These are phyloP conservation scores for Citrullus amarus DNA, from an alignment of 306 rosid genomes.

Conservation along the genomic window DNA sequence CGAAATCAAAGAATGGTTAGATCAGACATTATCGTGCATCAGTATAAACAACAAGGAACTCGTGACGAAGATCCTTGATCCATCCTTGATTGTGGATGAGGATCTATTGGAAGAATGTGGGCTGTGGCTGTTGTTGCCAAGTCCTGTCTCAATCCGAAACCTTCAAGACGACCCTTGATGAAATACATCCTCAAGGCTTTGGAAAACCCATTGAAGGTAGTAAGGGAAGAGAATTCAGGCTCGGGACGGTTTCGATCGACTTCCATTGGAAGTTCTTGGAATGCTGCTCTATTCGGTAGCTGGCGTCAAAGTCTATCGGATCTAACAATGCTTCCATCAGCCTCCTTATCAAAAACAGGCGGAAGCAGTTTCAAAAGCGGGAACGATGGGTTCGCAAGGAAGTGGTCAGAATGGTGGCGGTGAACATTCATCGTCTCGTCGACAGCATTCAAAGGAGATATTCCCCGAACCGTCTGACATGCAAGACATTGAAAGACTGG, in stretches of 20 bases:
- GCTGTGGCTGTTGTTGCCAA: slow-evolving; percentile 89
- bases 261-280: slow-evolving; percentile 89
- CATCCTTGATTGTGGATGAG: slow-evolving; percentile 69
- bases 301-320: slow-evolving; percentile 88
- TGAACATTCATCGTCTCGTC: slow-evolving; percentile 52
- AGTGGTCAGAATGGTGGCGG: slow-evolving; percentile 42
- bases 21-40: slow-evolving; percentile 48
- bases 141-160: slow-evolving; percentile 84
- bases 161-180: slow-evolving; percentile 81
- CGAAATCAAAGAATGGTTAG: slow-evolving; percentile 48
- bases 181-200: slow-evolving; percentile 76
- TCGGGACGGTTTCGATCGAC: slow-evolving; percentile 67
- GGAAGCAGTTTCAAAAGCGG: slow-evolving; percentile 56
- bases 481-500: slow-evolving; percentile 48
- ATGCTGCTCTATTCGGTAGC: slow-evolving; percentile 82
- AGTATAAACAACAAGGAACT: slow-evolving; percentile 74
- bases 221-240: slow-evolving; percentile 67
- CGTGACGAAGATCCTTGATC: slow-evolving; percentile 68
- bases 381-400: slow-evolving; percentile 61
- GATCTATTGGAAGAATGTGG: slow-evolving; percentile 95
- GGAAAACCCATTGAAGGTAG: slow-evolving; percentile 89
- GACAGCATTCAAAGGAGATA: slow-evolving; percentile 64
- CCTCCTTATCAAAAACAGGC: slow-evolving; percentile 38
- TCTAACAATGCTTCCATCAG: slow-evolving; percentile 32
- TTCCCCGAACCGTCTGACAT: slow-evolving; percentile 62